Conservation (phyloP, 2,329 filamentous ascomycete species). For the Huntiella abstrusa region DNA sequence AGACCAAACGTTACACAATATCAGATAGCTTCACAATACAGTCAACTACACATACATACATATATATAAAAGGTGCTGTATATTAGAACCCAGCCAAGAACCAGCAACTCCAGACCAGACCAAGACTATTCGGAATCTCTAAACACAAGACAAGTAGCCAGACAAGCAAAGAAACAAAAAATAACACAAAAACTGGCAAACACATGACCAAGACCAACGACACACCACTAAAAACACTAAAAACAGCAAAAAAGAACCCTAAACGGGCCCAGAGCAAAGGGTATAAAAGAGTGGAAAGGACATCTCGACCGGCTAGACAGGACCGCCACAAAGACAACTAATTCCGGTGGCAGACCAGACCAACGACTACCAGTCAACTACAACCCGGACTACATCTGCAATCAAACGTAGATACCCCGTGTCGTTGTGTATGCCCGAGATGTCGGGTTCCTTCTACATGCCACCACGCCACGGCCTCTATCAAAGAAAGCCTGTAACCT, state of each 20-base stretch:
- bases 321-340: too few relatives aligned
- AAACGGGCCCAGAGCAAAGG: not conserved
- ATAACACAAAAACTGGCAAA: not conserved
- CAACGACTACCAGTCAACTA: too few relatives aligned
- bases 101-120: constrained; percentile 11
- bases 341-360: too few relatives aligned
- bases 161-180: constrained; percentile 3
- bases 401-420: too few relatives aligned
- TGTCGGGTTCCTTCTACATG: too few relatives aligned
- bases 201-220: not conserved
- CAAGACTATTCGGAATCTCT: constrained; percentile 9
- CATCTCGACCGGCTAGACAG: not conserved
- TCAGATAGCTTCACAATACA: not conserved
- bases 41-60: not conserved
- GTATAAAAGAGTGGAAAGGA: not conserved
- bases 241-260: not conserved
- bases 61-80: constrained; percentile 6
- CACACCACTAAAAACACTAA: not conserved
- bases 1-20: not conserved
- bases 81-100: constrained; percentile 11
- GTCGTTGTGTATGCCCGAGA: too few relatives aligned
- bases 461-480: too few relatives aligned
- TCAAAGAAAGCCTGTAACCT: too few relatives aligned
- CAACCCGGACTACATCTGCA: too few relatives aligned
- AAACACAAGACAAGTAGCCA: constrained; percentile 6